Evolutionary conservation across 176 grass and related monocot species (phyloP), one percentile per base, ranked within the genome.

Genomic region (Paspalum notatum): DNA sequence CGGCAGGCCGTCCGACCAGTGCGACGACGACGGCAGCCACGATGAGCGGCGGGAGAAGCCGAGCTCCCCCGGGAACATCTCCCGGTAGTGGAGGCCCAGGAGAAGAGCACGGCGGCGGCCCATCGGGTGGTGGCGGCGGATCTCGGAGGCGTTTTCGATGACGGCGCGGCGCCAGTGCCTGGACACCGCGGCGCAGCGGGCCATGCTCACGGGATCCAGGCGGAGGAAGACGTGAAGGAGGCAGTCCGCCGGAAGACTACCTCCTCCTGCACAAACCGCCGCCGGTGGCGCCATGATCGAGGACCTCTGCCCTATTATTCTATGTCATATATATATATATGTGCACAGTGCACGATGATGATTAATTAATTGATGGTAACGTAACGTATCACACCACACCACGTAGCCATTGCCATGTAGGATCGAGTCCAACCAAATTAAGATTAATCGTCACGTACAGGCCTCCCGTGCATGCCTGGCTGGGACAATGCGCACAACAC

Each of bases 181-280:
- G 1, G 39, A 69, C 4, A 69, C 51, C 14, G 78, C 51, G 78
- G 22, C 66, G 66, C 66, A 81, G 6, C 66, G 66, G 53, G 39
- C 9, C 4, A 47, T 60, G 4, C 40, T 48, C 2, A 75, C 17
- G 0, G 41, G 79, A 22, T 71, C 24, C 6, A 71, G 53, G 9
- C 12, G 4, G 52, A 60, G 15, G 40, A 80, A 70, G 22, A 80
- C 78, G 51, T 81, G 79, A 13, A 81, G 32, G 65, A 80, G 78
- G 40, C 51, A 44, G 38, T 70, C 78, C 52, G 8, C 45, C 21
- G 64, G 8, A 9, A 57, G 65, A 10, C 32, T 0, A 40, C n/a
- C n/a, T n/a, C n/a, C n/a, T n/a, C n/a, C 3, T 39, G 16, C 14
- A 3, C 53, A 53, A 0, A 18, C 44, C 2, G 45, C 21, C 11